A percentile compares a stretch with the other conserved stretches of the same genome.
Evolutionary conservation across 345 rosid genomes (phyloP).

Genomic region (Eucalyptus cloeziana): DNA sequence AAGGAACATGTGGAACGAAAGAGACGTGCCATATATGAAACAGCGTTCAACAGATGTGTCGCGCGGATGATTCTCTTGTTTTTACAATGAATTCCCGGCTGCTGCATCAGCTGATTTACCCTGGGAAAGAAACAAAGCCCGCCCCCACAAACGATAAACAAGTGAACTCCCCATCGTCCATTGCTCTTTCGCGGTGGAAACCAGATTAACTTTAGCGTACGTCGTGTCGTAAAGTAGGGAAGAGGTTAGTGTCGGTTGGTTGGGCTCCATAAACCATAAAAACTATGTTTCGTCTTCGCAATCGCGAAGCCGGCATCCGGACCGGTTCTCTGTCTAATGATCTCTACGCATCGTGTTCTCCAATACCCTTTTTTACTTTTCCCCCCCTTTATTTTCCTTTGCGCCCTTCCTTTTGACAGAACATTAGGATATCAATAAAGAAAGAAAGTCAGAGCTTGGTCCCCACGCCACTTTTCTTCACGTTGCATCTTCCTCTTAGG

Average conservation of each 20-base stretch:
- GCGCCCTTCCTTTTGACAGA: background rate
- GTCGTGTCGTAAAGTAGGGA: background rate
- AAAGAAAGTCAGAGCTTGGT: background rate
- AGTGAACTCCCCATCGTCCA: background rate
- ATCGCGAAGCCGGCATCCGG: background rate
- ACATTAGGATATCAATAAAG: background rate
- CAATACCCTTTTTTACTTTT: background rate
- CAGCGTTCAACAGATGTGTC: background rate
- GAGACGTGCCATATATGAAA: background rate
- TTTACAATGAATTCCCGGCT: background rate
- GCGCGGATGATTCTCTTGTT: background rate
- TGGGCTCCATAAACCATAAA: background rate
- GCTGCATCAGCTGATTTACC: background rate
- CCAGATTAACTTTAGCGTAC: background rate
- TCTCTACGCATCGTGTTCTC: background rate
- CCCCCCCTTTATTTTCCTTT: background rate
- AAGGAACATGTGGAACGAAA: background rate
- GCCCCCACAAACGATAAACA: background rate
- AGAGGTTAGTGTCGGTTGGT: background rate
- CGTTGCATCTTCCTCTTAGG: background rate
- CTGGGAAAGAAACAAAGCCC: background rate
- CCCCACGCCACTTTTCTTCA: background rate
- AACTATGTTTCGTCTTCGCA: background rate
- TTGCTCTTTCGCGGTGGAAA: background rate
- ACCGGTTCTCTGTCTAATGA: background rate